Base-by-base conservation (phyloP, 2,329 filamentous ascomycete genomes). In the Sporothrix brasiliensis region DNA sequence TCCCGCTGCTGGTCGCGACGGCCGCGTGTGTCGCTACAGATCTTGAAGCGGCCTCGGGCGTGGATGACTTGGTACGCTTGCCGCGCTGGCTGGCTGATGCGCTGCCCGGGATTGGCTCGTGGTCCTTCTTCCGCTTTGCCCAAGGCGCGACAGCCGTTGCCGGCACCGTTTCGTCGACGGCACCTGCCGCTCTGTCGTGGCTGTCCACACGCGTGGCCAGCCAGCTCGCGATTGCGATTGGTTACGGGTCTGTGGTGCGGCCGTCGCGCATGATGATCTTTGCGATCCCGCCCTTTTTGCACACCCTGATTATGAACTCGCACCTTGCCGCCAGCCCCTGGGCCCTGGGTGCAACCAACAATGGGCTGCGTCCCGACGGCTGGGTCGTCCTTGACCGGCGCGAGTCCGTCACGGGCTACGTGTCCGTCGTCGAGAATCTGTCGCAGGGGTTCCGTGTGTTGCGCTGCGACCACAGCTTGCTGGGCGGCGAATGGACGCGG, bases 381-480 rank as follows among this genome's bases (percentile, higher is more conserved):
- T 98, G 90, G 86, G 86, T 87, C 1, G 81, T 98, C 1, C 78
- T 98, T 58, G 94, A 93, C 63, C 89, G 95, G 13, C 85, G 87
- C 74, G 95, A 98, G 79, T 97, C 93, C 0, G 80, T 91, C 65
- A 98, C 95, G 0, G 95, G 95, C 7, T 98, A 99, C 77, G 84
- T 99, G 56, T 97, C 94, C 0, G 92, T 99, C 1, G 78, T 97
- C 34, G 92, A 99, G 74, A 95, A 89, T 77, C 77, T 85, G 9
- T 80, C 89, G 5, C 84, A 88, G 52, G 87, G 89, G 1, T 97
- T 92, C 80, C 87, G 93, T 1, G 88, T 94, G 19, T 87, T 99
- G 85, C 88, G 95, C 72, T 97, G 93, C 78, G 95, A 98, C 76
- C 95, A 99, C 79, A 97, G 93, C 76, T 84, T 99, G 44, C 85